Evolutionary conservation across 768 basidiomycete genomes (phyloP).

Genomic region (Calocera cornea): DNA sequence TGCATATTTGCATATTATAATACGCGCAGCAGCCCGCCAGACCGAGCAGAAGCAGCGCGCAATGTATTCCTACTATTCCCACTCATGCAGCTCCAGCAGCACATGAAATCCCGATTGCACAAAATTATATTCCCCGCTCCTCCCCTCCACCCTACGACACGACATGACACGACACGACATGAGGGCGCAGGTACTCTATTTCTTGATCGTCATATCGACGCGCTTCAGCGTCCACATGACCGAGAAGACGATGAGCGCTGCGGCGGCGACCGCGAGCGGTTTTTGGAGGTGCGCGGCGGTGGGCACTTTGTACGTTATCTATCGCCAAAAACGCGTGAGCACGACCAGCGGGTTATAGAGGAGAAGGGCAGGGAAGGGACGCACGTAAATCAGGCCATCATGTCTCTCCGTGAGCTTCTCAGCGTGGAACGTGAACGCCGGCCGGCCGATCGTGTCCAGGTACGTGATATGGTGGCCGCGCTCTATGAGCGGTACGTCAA

Average conservation of each 20-base stretch:
- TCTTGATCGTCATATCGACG: conserved; percentile 40
- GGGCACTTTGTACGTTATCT: conserved; percentile 85
- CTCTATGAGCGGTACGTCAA: conserved; percentile 49
- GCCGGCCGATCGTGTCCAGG: conserved; percentile 83
- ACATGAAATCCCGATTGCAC: background rate
- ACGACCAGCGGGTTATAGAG: background rate
- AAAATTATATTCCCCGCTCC: background rate
- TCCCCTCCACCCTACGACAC: no score
- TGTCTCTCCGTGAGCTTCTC: conserved; percentile 66
- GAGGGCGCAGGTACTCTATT: no score
- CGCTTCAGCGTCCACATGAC: conserved; percentile 35
- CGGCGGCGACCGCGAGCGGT: conserved; percentile 60
- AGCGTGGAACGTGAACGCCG: conserved; percentile 60
- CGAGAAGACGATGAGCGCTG: conserved; percentile 53
- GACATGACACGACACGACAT: no score
- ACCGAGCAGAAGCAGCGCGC: background rate
- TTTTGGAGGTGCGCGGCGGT: conserved; percentile 73
- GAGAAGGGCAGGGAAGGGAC: conserved; percentile 23
- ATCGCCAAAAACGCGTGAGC: conserved; percentile 6
- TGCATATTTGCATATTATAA: background rate
- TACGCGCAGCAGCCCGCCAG: background rate
- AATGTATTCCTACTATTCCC: background rate
- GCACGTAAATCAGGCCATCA: conserved; percentile 64
- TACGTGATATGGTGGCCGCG: conserved; percentile 69
- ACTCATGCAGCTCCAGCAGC: background rate